Base-by-base conservation (phyloP, 2,329 filamentous ascomycete genomes). In the Phymatotrichopsis omnivora region DNA sequence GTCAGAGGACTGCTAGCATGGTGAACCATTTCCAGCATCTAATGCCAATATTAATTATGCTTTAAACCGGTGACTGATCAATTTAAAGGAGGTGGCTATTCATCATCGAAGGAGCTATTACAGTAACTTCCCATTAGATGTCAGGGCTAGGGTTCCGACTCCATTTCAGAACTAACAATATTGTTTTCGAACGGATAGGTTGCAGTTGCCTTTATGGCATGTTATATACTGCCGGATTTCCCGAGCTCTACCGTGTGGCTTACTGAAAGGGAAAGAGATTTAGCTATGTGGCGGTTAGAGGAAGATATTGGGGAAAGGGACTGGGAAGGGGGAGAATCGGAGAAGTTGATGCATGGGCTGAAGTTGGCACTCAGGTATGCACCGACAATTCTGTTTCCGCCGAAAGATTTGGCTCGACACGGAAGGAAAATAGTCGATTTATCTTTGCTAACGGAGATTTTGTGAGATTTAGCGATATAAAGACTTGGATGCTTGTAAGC, bases 61-160 rank as follows among this genome's bases (percentile, higher is more conserved):
- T 33, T 27, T 43, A 17, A 25, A n/a, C 7, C 43, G 22, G 17
- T 30, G 37, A 27, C 32, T 29, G 17, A 28, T 5, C 17, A 20
- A 23, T 59, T 59, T 63, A 5, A 12, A 38, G 42, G 49, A 67
- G 76, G 10, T 79, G 73, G 73, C 64, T 82, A 0, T 82, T 82
- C 63, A 76, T 85, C 42, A 76, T 84, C 29, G 80, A 85, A 60
- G 80, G 80, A 19, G 67, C 69, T 12, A 69, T 80, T 47, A 84
- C 80, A 1, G 64, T 52, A 47, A n/a, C n/a, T n/a, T n/a, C n/a
- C n/a, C n/a, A n/a, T n/a, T 27, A n/a, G n/a, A n/a, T n/a, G n/a
- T n/a, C n/a, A n/a, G n/a, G n/a, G n/a, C n/a, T n/a, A n/a, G n/a
- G n/a, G n/a, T n/a, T n/a, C n/a, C n/a, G n/a, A n/a, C n/a, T n/a